Percentiles rank a stretch among this genome's conserved stretches.
Conservation (phyloP, 805 yeast genomes). For the Zygoascus ofunaensis region DNA sequence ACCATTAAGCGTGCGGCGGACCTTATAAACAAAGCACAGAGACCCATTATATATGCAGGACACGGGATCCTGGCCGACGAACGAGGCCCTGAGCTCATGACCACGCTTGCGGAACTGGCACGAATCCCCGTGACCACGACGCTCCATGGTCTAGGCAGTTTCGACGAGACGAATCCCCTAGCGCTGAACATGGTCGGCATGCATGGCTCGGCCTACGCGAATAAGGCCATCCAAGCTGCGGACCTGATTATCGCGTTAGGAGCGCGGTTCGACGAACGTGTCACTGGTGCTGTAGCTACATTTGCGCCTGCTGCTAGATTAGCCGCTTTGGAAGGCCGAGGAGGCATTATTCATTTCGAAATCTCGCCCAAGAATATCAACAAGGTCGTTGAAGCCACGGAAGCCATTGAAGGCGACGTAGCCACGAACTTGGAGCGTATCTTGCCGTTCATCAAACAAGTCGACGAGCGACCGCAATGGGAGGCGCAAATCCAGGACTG, state of each 20-base stretch:
- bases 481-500: slow-evolving; percentile 61
- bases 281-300: slow-evolving; percentile 73
- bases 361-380: slow-evolving; percentile 94
- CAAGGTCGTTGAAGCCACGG: slow-evolving; percentile 89
- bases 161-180: slow-evolving; percentile 83
- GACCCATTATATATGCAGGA: slow-evolving; percentile 86
- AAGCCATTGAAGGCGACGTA: slow-evolving; percentile 95
- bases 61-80: slow-evolving; percentile 75
- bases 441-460: slow-evolving; percentile 59
- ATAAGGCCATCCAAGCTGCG: slow-evolving; percentile 86
- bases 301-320: slow-evolving; percentile 90
- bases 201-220: slow-evolving; percentile 97
- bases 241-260: slow-evolving; percentile 92
- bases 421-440: slow-evolving; percentile 64
- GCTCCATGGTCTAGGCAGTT: slow-evolving; percentile 87
- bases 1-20: slow-evolving; percentile 70
- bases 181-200: slow-evolving; percentile 95
- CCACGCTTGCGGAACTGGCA: slow-evolving; percentile 83
- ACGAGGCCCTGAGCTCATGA: slow-evolving; percentile 70
- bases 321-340: slow-evolving; percentile 81
- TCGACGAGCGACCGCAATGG: slow-evolving; percentile 69
- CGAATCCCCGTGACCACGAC: slow-evolving; percentile 95
- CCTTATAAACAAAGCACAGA: slow-evolving; percentile 71
- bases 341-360: slow-evolving; percentile 96
- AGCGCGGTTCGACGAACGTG: slow-evolving; percentile 98